Percentiles rank a stretch among this genome's conserved stretches.
Evolutionary conservation across 163 green algal genomes (phyloP).

Genomic region (Picocystis sp.): DNA sequence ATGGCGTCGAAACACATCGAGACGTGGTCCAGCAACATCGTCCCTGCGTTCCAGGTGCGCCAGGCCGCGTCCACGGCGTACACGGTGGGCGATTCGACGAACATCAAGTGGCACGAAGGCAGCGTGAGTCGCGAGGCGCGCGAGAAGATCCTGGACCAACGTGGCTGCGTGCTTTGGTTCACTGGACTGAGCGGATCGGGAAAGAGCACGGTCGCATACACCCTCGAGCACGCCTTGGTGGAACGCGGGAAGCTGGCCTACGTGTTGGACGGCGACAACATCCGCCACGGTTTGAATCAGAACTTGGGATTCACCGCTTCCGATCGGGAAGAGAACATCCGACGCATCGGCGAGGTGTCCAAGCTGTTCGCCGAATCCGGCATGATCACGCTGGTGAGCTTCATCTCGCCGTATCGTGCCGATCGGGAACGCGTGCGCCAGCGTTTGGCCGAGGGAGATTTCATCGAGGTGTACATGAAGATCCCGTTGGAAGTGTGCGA

Average conservation of each 20-base stretch:
- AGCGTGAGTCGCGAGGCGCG: slow-evolving; percentile 48
- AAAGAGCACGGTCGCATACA: slow-evolving; percentile 81
- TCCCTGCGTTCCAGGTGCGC: too few species aligned
- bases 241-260: slow-evolving; percentile 41
- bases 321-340: slow-evolving; percentile 87
- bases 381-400: slow-evolving; percentile 76
- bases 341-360: slow-evolving; percentile 75
- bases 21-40: too few species aligned
- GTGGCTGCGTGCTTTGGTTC: slow-evolving; percentile 84
- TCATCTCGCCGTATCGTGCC: slow-evolving; percentile 82
- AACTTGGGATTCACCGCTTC: slow-evolving; percentile 72
- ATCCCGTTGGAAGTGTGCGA: slow-evolving; percentile 64
- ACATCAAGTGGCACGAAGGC: slow-evolving; percentile 83
- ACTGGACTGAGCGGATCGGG: slow-evolving; percentile 64
- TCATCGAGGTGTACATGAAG: slow-evolving; percentile 59
- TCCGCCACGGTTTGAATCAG: slow-evolving; percentile 84
- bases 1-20: too few species aligned
- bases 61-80: slow-evolving; percentile 19
- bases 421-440: slow-evolving; percentile 56
- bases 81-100: slow-evolving; percentile 56
- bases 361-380: slow-evolving; percentile 80
- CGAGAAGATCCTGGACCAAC: slow-evolving; percentile 69
- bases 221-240: slow-evolving; percentile 69
- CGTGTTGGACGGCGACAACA: slow-evolving; percentile 77
- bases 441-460: slow-evolving; percentile 43